Conservation (phyloP, 371 early-diverging fungal species). For the Mortierella sp. region DNA sequence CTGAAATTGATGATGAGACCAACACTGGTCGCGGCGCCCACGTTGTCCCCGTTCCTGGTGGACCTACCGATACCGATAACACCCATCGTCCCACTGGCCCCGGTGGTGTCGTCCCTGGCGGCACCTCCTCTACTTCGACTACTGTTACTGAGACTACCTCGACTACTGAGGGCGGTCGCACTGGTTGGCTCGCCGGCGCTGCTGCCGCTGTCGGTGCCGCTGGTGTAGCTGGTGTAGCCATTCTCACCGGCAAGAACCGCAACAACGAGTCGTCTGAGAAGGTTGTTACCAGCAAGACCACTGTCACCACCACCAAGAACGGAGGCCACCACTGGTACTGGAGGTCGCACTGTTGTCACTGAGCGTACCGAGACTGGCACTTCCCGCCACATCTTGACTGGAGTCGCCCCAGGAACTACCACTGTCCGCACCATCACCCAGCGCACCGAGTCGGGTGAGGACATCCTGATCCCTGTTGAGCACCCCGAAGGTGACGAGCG, state of each 20-base stretch:
- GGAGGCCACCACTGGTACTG: constrained; percentile 41
- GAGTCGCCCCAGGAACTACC: constrained; percentile 29
- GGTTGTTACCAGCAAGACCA: constrained; percentile 34
- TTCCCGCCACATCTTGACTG: constrained; percentile 38
- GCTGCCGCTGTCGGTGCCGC: constrained; percentile 22
- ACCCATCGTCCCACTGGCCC: constrained; percentile 25
- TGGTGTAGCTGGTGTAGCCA: constrained; percentile 17
- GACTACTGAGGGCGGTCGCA: constrained; percentile 20
- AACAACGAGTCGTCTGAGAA: constrained; percentile 16
- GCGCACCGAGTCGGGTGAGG: constrained; percentile 42
- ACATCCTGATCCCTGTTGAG: constrained; percentile 42
- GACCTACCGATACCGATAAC: constrained; percentile 17
- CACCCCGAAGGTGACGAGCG: constrained; percentile 42
- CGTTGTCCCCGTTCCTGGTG: constrained; percentile 39
- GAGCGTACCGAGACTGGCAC: constrained; percentile 36
- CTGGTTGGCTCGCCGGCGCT: constrained; percentile 8
- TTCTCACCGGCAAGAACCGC: constrained; percentile 11
- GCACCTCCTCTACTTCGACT: constrained; percentile 14
- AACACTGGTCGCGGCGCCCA: constrained; percentile 47
- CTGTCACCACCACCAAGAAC: constrained; percentile 35
- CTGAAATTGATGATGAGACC: constrained; percentile 13
- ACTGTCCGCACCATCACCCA: constrained; percentile 46
- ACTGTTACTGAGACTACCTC: constrained; percentile 5
- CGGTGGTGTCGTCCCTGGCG: constrained; percentile 27
- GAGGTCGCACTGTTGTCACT: constrained; percentile 44